Base-by-base conservation (phyloP, 106 monocot genomes). In the Gastrodia elata region DNA sequence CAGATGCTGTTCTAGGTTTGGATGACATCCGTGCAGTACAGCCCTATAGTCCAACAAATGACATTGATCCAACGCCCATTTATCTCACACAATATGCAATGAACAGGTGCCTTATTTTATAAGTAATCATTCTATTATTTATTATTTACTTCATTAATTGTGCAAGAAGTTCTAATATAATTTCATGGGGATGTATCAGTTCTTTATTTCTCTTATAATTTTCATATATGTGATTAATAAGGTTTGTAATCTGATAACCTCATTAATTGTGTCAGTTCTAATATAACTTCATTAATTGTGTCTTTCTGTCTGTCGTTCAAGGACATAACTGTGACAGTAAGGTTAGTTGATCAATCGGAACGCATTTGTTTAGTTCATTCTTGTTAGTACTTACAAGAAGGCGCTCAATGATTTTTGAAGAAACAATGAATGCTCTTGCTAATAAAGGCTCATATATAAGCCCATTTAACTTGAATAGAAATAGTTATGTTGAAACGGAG, bases 1-100 rank as follows among this genome's bases (percentile, higher is more conserved):
- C 96, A 26, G 96, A 97, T 97, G 96, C 96, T 73, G 55, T 90
- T 56, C 87, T 90, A 71, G 96, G 96, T 35, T 90, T 97, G 77
- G 96, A 97, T 88, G 96, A 97, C 74, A 81, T 97, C 58, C 79
- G 97, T 33, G 77, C 71, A 35, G 86, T 97, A 30, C 97, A 97
- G 52, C 80, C 90, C 40, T 85, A 74, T 80, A 93, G 97, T 78
- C 84, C 88, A 67, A 84, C 75, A 14, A 93, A 93, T 79, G 87
- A 90, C 61, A 86, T 88, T 70, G 78, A 86, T 27, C 97, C 97
- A 32, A 90, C 86, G 37, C 93, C 97, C 44, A 73, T 97, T 57
- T 88, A 88, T 76, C 84, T 93, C 58, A 86, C 82, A 69, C 88
- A 93, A 58, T 77, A 71, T 83, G 68, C 97, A 65, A 90, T 97